These are phyloP conservation scores for Xylaria sp. DNA, from an alignment of 2,329 filamentous ascomycete species.

Conservation along the genomic window DNA sequence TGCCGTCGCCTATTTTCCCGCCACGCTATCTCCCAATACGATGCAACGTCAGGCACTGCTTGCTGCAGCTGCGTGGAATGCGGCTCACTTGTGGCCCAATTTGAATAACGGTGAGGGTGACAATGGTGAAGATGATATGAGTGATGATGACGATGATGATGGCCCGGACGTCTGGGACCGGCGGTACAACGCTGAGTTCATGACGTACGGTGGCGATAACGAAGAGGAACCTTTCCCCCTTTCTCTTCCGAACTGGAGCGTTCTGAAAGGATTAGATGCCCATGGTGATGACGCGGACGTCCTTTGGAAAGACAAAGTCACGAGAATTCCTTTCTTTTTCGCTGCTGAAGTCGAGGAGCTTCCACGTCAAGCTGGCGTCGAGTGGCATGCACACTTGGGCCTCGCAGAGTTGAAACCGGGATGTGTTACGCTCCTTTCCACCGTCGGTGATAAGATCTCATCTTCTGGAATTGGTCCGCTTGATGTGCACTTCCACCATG, in stretches of 20 bases:
- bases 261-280: slow-evolving; percentile 54
- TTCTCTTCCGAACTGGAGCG: slow-evolving; percentile 63
- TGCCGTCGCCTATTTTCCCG: slow-evolving; percentile 78
- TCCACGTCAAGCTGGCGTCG: slow-evolving; percentile 78
- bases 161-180: slow-evolving; percentile 76
- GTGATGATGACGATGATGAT: slow-evolving; percentile 62
- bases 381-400: slow-evolving; percentile 83
- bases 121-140: slow-evolving; percentile 48
- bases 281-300: slow-evolving; percentile 51
- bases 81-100: slow-evolving; percentile 53
- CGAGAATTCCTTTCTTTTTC: slow-evolving; percentile 73
- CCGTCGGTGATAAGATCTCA: not conserved
- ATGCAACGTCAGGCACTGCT: slow-evolving; percentile 53
- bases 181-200: slow-evolving; percentile 66
- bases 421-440: slow-evolving; percentile 40
- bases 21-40: slow-evolving; percentile 40
- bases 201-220: slow-evolving; percentile 52
- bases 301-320: slow-evolving; percentile 42
- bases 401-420: slow-evolving; percentile 54
- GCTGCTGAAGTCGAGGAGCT: slow-evolving; percentile 80
- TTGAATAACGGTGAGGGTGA: slow-evolving; percentile 31
- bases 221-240: slow-evolving; percentile 46
- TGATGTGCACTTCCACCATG: slow-evolving; percentile 41
- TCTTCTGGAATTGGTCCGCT: slow-evolving; percentile 4
- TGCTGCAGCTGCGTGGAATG: slow-evolving; percentile 61